Base-by-base conservation (phyloP, 768 basidiomycete species). In the Chiua virens region DNA sequence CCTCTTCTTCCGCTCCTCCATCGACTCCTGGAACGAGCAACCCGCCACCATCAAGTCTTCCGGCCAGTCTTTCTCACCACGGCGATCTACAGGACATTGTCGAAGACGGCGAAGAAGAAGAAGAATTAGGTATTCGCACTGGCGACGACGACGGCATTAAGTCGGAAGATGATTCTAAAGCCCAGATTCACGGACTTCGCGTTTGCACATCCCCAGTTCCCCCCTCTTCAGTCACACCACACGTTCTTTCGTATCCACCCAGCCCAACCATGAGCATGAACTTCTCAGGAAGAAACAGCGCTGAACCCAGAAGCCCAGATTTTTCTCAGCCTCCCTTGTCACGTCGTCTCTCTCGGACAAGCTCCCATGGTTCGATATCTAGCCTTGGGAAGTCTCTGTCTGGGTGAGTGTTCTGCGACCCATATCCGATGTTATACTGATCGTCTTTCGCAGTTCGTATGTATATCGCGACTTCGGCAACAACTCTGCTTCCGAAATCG, bases 101-200 rank as follows among this genome's bases (percentile, higher is more conserved):
- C 4, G 66, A 68, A 45, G 66, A 66, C 32, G 35, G 56, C 25
- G 83, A 84, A 57, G 80, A 79, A 18, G 81, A 84, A 40, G 82
- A 80, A 30, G 59, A 49, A 21, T 70, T 71, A 17, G 63, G 44
- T 8, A 38, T 43, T 8, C 23, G 59, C 2, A 42, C 44, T 7
- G 43, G 43, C 13, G 52, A 47, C 3, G 49, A 66, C 35, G 68
- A 59, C 15, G 57, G 60, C 15, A 54, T 49, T 2, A 50, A 57
- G 37, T 49, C 56, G 5, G 59, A 53, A 13, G 59, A 59, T 9
- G 53, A 61, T 52, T 40, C 39, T 37, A 30, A 53, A 20, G 61
- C 71, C 5, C 75, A 78, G 52, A 78, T 85, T 34, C 81, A 83
- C 45, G 82, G 84, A 10, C 63, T 86, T 56, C 75, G 80, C 54